Evolutionary conservation across 2,329 filamentous ascomycete species (phyloP).

Genomic region (Xylariaceae sp.): DNA sequence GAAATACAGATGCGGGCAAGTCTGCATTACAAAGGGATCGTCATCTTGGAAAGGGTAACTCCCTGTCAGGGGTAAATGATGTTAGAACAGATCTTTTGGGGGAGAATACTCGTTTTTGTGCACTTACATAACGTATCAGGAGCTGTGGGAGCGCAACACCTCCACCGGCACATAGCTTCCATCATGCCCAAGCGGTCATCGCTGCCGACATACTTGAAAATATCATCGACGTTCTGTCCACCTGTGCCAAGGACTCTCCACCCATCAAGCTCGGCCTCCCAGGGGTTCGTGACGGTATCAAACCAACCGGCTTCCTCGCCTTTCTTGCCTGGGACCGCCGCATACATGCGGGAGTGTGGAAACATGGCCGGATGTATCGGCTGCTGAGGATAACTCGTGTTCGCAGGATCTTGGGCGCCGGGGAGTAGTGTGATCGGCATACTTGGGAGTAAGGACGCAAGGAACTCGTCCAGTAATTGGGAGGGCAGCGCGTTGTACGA

Average conservation of each 20-base stretch:
- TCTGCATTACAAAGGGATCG: slow-evolving; percentile 82
- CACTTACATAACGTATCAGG: slow-evolving; percentile 87
- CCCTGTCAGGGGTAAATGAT: slow-evolving; percentile 48
- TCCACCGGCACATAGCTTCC: slow-evolving; percentile 91
- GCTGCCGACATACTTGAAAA: slow-evolving; percentile 83
- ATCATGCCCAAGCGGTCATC: slow-evolving; percentile 81
- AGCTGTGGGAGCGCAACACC: slow-evolving; percentile 85
- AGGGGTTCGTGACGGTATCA: slow-evolving; percentile 87
- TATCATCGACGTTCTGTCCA: slow-evolving; percentile 90
- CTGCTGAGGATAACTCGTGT: slow-evolving; percentile 86
- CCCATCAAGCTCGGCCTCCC: slow-evolving; percentile 85
- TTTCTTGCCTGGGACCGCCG: slow-evolving; percentile 39
- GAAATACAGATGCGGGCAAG: slow-evolving; percentile 88
- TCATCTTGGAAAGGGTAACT: slow-evolving; percentile 94
- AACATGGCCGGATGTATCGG: slow-evolving; percentile 92
- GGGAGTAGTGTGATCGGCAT: slow-evolving; percentile 88
- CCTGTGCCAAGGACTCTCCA: slow-evolving; percentile 83
- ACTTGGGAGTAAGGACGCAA: slow-evolving; percentile 75
- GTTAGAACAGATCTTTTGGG: not conserved
- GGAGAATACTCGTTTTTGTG: not conserved
- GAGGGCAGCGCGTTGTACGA: slow-evolving; percentile 85
- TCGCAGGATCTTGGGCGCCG: slow-evolving; percentile 80
- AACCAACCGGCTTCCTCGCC: slow-evolving; percentile 75
- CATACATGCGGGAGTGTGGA: slow-evolving; percentile 67
- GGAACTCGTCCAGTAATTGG: slow-evolving; percentile 76